A percentile compares a stretch with the other conserved stretches of the same genome.
Evolutionary conservation across 768 basidiomycete species (phyloP).

Genomic region (Suillus variegatus): DNA sequence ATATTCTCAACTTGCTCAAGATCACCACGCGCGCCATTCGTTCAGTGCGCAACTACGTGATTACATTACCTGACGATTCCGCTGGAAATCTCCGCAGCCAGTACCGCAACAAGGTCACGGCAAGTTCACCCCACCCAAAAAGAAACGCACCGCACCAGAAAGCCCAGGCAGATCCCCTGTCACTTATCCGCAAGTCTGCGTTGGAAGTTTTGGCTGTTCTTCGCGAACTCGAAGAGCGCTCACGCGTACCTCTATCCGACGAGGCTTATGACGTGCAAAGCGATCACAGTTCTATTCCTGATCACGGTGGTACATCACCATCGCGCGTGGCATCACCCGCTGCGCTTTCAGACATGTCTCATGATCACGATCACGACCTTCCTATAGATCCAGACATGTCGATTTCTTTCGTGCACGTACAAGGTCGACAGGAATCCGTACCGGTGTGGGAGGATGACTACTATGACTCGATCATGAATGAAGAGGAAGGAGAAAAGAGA

Average conservation of each 20-base stretch:
- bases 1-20: conserved; percentile 73
- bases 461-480: conserved; percentile 44
- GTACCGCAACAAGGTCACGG: conserved; percentile 55
- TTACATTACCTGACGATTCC: conserved; percentile 79
- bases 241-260: conserved; percentile 73
- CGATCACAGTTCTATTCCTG: conserved; percentile 50
- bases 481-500: conserved; percentile 54
- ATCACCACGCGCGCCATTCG: conserved; percentile 81
- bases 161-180: conserved; percentile 57
- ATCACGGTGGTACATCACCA: conserved; percentile 33
- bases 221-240: conserved; percentile 77
- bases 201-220: conserved; percentile 83
- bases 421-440: conserved; percentile 62
- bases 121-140: conserved; percentile 34
- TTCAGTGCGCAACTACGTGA: conserved; percentile 79
- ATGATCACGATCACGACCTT: conserved; percentile 29
- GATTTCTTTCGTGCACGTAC: conserved; percentile 69
- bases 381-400: conserved; percentile 57
- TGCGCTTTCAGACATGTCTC: conserved; percentile 39
- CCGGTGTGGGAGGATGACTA: conserved; percentile 79
- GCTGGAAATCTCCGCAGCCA: conserved; percentile 54
- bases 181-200: conserved; percentile 72
- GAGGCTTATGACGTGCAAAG: conserved; percentile 84
- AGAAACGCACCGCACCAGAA: conserved; percentile 34
- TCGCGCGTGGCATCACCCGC: conserved; percentile 50